Evolutionary conservation across 225 moss, liverwort and hornwort species (phyloP), one percentile per base, ranked within the genome.

Genomic region (Pseudisothecium myosuroides): DNA sequence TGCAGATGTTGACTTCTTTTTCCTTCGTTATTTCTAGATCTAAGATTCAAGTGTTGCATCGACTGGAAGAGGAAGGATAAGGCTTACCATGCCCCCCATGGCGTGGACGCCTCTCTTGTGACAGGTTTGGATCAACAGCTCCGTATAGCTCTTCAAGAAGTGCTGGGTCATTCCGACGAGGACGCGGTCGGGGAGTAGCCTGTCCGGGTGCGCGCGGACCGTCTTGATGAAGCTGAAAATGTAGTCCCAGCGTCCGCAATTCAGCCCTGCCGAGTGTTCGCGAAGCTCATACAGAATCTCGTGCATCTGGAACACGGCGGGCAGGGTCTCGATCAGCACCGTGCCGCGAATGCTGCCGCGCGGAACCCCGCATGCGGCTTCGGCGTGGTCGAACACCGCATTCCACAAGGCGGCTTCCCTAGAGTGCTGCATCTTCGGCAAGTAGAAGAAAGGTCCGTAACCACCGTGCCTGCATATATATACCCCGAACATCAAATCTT

Each of bases 211-310:
- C 55, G 96, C 94, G 55, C 96, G 95, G 54, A 96, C 96, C 29
- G 97, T 97, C 88, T 96, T 97, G 88, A 97, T 95, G 94, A 97
- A 97, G 91, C 95, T 96, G 93, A 97, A 97, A 80, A 96, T 97
- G 89, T 97, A 97, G 92, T 97, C 97, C 96, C 97, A 97, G 45
- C 97, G 93, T 54, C 97, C 97, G 56, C 97, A 96, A 80, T 97
- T 97, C 17, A 97, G 92, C 39, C 97, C 96, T 17, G 97, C 95
- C 3, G 97, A 97, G 87, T 97, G 97, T 27, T 95, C 91, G 18
- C 94, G 93, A 83, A 97, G 92, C 91, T 96, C 97, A 87, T 96
- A 97, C 84, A 97, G 56, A 82, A 97, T 97, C 85, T 97, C 97
- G 91, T 97, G 97, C 97, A 97, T 97, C 88, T 97, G 97, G 85